Evolutionary conservation across 345 rosid genomes (phyloP), one percentile per base, ranked within the genome.

Genomic region (Linum trigynum): DNA sequence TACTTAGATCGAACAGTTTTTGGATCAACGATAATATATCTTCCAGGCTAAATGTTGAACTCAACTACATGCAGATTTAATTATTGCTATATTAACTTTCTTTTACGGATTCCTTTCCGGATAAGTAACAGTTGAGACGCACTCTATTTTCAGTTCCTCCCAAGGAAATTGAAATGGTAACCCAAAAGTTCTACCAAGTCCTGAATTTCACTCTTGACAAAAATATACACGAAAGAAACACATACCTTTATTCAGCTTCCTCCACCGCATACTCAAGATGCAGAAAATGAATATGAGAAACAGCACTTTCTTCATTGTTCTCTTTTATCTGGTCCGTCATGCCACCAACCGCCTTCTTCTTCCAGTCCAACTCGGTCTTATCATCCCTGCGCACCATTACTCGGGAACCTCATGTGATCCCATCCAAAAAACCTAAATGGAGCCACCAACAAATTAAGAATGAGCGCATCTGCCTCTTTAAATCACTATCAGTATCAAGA

Each of bases 221-320:
- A n/a, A 57, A 67, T 4, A 3, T 39, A 4, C 32, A 23, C 35
- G 35, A 57, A 57, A 55, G 56, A 55, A 38, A 5, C 40, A 72
- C 83, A 38, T 85, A 92, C 97, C 82, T 82, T 65, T 88, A 88
- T 65, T 79, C 82, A 48, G 74, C 75, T 64, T 84, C 91, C 69
- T 83, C 92, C 39, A 90, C 83, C 42, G 96, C 94, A 69, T 72
- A 77, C 67, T 76, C 84, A 68, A 86, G 73, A 62, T 80, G 90
- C 71, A 90, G 94, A 79, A 76, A 88, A 55, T 79, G 87, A 76
- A 90, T 79, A 61, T 45, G 84, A 55, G 81, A 71, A 71, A 83
- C 71, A 0, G 89, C 90, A 9, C 82, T 80, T 43, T 81, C 86
- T 69, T 71, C 89, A 59, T 85, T 83, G 3, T 71, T 90, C 50